These are phyloP conservation scores for Sclerotinia subarctica DNA, from an alignment of 2,329 filamentous ascomycete genomes.

Conservation along the genomic window DNA sequence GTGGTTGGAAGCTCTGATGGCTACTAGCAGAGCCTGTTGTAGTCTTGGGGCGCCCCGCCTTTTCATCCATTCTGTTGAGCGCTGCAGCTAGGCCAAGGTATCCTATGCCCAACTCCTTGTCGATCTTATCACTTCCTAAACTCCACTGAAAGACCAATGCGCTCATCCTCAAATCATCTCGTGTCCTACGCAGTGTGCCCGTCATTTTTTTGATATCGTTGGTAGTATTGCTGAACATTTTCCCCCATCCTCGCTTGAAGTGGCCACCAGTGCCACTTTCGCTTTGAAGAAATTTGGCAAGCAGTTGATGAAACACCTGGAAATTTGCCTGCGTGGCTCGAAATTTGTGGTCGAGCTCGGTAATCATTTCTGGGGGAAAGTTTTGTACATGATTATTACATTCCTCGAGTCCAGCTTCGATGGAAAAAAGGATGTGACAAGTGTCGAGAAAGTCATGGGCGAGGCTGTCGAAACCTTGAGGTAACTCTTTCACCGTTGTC, in stretches of 20 bases:
- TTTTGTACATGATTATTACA: slow-evolving; percentile 49
- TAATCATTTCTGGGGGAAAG: slow-evolving; percentile 57
- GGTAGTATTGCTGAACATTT: slow-evolving; percentile 55
- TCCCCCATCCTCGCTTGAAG: slow-evolving; percentile 55
- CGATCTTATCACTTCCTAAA: slow-evolving; percentile 55
- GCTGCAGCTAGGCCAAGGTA: slow-evolving; percentile 65
- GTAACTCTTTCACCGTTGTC: slow-evolving; percentile 52
- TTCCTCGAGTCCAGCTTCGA: slow-evolving; percentile 62
- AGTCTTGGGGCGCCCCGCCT: slow-evolving; percentile 18
- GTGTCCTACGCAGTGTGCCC: slow-evolving; percentile 53
- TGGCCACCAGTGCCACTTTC: slow-evolving; percentile 12
- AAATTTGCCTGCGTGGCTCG: slow-evolving; percentile 60
- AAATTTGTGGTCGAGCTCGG: slow-evolving; percentile 64
- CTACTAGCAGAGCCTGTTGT: slow-evolving; percentile 1
- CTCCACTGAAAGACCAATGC: slow-evolving; percentile 64
- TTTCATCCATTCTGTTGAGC: slow-evolving; percentile 49
- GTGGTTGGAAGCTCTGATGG: slow-evolving; percentile 16
- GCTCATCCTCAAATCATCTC: slow-evolving; percentile 61
- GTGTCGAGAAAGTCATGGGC: slow-evolving; percentile 66
- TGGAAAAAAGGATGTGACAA: slow-evolving; percentile 63
- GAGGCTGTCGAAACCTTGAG: slow-evolving; percentile 55
- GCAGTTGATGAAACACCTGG: slow-evolving; percentile 59
- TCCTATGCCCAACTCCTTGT: slow-evolving; percentile 61
- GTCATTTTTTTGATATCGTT: slow-evolving; percentile 59
- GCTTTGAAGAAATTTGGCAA: slow-evolving; percentile 50